Evolutionary conservation across 352 stramenopile genomes (phyloP), one percentile per base, ranked within the genome.

Genomic region (Phytopythium helicoides): DNA sequence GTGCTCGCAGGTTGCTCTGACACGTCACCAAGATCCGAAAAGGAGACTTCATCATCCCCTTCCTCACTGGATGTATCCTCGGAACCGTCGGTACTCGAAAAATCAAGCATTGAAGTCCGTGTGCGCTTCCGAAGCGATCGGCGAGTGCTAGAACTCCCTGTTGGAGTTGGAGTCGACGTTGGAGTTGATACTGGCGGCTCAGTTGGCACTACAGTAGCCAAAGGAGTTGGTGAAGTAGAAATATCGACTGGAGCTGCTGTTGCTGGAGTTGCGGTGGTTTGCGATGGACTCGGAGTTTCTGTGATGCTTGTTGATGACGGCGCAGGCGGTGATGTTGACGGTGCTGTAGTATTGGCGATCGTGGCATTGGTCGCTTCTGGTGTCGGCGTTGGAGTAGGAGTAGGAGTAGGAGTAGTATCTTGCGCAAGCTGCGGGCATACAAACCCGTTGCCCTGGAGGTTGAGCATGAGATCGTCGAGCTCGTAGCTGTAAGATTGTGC

Each of bases 401-500:
- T 51, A 2, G 35, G 15, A 25, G 36, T 36, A 10, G 52, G 25
- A 5, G 54, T 36, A 44, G 28, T 49, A 28, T 49, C 16, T 19
- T 45, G 40, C 33, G 22, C 56, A 47, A 33, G 58, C 62, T 14
- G 63, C 0, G 46, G 63, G 42, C 64, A 73, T 8, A 62, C 53
- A 37, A 73, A 70, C 0, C 64, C 60, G 31, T 70, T 62, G 34
- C 28, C 21, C 5, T 57, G 49, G 42, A 73, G 35, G 31, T 73
- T 73, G 22, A 22, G 22, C 15, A 73, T 52, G 11, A 73, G 48
- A 6, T 67, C 48, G 35, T 69, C 53, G 12, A 59, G 64, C 22
- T 69, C 19, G 55, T 72, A 68, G n/a, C 55, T 16, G 56, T 72
- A 72, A 15, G 59, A 68, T 9, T 58, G 46, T 12, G 28, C n/a